phyloP scores from a whole-genome alignment of 176 grass and related monocot species.

The Rhynchospora breviuscula region DNA sequence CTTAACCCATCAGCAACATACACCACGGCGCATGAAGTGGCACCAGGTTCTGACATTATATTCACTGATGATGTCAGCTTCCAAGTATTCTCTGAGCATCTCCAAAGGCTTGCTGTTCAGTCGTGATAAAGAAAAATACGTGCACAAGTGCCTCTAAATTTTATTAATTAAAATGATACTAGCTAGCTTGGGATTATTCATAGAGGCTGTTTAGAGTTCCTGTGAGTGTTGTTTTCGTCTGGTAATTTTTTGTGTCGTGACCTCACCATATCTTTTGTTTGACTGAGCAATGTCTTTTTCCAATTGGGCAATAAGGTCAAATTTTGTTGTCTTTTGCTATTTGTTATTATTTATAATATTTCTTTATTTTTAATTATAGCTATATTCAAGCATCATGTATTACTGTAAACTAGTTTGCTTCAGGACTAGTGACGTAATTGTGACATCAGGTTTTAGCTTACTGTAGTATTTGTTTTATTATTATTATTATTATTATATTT shows the following conservation, averaged over 20 bases:
- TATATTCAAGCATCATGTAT: slow-evolving; percentile 13
- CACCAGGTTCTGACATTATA: slow-evolving; percentile 91
- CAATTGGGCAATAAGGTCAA: slow-evolving; percentile 23
- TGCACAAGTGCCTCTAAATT: slow-evolving; percentile 13
- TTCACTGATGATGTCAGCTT: slow-evolving; percentile 97
- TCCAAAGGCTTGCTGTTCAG: slow-evolving; percentile 92
- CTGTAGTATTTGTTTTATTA: background rate
- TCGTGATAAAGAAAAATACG: slow-evolving; percentile 43
- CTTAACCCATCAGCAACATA: slow-evolving; percentile 95
- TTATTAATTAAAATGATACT: slow-evolving; percentile 26
- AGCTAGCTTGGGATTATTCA: slow-evolving; percentile 27
- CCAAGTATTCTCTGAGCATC: slow-evolving; percentile 96
- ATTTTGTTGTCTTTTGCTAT: slow-evolving; percentile 9
- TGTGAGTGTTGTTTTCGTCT: slow-evolving; percentile 11
- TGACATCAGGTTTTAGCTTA: background rate
- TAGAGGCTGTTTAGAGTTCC: slow-evolving; percentile 18
- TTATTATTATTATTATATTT: background rate
- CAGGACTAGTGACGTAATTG: slow-evolving; percentile 4
- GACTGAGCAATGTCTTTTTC: slow-evolving; percentile 15
- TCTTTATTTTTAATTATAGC: slow-evolving; percentile 1
- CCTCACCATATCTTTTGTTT: slow-evolving; percentile 20
- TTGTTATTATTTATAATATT: slow-evolving; percentile 10
- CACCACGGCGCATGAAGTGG: slow-evolving; percentile 68
- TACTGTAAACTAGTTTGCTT: background rate
- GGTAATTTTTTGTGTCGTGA: slow-evolving; percentile 10